Evolutionary conservation across 192 early-diverging fungal species (phyloP).

Genomic region (Coemansia sp.): DNA sequence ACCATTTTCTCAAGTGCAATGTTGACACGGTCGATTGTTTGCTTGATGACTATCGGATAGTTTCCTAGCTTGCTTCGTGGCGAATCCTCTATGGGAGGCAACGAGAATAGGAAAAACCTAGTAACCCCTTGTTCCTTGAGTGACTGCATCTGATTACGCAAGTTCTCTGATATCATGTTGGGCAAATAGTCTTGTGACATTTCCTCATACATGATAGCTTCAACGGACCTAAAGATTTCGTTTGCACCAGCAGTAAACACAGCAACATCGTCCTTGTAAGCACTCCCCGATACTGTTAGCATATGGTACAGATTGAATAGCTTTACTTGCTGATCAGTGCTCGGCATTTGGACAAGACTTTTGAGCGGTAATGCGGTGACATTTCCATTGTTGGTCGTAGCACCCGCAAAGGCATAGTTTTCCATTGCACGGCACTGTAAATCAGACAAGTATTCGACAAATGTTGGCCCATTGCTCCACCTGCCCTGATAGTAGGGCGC

Average conservation of each 20-base stretch:
- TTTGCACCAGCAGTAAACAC: conserved; percentile 53
- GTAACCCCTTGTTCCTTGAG: conserved; percentile 45
- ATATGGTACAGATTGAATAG: conserved; percentile 49
- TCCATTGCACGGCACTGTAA: conserved; percentile 51
- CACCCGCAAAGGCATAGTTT: conserved; percentile 52
- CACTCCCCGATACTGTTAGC: conserved; percentile 40
- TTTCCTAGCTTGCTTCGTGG: conserved; percentile 53
- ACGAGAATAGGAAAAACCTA: conserved; percentile 46
- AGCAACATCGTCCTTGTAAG: conserved; percentile 43
- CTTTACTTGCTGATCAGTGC: conserved; percentile 52
- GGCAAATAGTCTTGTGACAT: conserved; percentile 45
- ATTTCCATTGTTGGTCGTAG: conserved; percentile 51
- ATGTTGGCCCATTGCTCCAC: conserved; percentile 54
- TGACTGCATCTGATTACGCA: conserved; percentile 42
- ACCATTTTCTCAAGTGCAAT: conserved; percentile 42
- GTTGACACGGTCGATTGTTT: conserved; percentile 35
- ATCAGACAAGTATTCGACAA: conserved; percentile 51
- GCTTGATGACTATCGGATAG: conserved; percentile 41
- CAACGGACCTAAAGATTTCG: conserved; percentile 49
- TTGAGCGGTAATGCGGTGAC: conserved; percentile 49
- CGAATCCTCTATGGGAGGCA: conserved; percentile 53
- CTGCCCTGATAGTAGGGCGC: conserved; percentile 53
- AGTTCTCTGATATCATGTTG: conserved; percentile 35
- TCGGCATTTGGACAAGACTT: conserved; percentile 49
- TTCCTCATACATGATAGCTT: conserved; percentile 40